Evolutionary conservation across 208 protist genomes (phyloP), one percentile per base, ranked within the genome.

Genomic region (Wallacemonas sp.): DNA sequence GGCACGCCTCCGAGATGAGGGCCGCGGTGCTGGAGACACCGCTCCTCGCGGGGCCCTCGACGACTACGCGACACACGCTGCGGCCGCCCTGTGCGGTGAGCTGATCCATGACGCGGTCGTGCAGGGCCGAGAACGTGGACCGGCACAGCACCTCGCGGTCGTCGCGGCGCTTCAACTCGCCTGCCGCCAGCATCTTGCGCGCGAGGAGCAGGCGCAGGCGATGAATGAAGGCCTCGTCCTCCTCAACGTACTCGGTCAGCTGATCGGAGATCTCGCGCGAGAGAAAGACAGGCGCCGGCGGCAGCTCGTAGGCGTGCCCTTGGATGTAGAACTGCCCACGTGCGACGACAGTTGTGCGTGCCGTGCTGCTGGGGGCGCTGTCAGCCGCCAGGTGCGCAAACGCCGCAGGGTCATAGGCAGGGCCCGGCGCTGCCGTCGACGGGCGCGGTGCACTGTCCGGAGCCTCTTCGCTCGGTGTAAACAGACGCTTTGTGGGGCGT

Each of bases 41-140:
- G 39, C 88, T 94, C 19, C 58, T 67, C 4, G 84, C 72, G 1
- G 88, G 88, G 9, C 87, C 87, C n/a, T 81, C 75, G 11, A 90
- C 70, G 2, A 89, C 32, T 1, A 90, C 65, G 23, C 80, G 71
- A 41, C 11, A 58, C 27, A 66, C 66, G 70, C 23, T 60, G 39
- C 17, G n/a, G 0, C 54, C 19, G 26, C 14, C 2, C 38, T 30
- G 41, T 12, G 33, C 16, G 1, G 24, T 23, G 5, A 74, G 38
- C 26, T 78, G 65, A 2, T 44, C 41, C 4, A 69, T 63, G 1
- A 63, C 2, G 30, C 60, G 68, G 68, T 64, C 58, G 26, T 73
- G 61, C 46, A 70, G 54, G 3, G 38, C 11, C 27, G 66, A 56
- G 26, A 74, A 77, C 8, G 66, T 66, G 9, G 32, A 23, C 61